A percentile compares a stretch with the other conserved stretches of the same genome.
Evolutionary conservation across 192 early-diverging fungal species (phyloP).

Genomic region (Coemansia sp.): DNA sequence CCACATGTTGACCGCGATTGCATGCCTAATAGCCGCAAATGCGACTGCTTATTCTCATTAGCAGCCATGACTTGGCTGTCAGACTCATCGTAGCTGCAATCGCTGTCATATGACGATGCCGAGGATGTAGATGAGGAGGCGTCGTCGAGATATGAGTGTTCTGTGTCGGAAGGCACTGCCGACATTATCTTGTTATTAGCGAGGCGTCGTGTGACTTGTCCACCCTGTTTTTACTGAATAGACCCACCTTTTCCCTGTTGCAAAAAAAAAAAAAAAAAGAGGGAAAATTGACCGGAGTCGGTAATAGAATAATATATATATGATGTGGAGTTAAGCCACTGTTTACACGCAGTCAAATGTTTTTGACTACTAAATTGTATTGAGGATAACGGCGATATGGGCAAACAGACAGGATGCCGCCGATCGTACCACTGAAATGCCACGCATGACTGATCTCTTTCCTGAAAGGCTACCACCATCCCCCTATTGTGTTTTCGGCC

Average conservation of each 20-base stretch:
- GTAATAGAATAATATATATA: neutral
- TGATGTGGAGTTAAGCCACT: neutral
- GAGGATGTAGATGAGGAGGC: neutral
- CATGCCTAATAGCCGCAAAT: conserved; percentile 29
- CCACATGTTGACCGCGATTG: conserved; percentile 36
- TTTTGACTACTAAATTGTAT: neutral
- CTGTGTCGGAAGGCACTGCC: conserved; percentile 1
- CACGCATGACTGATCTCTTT: neutral
- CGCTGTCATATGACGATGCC: neutral
- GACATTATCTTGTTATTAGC: neutral
- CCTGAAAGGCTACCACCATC: neutral
- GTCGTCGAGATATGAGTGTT: conserved; percentile 1
- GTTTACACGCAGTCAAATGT: neutral
- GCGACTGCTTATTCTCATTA: conserved; percentile 5
- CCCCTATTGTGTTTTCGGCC: neutral
- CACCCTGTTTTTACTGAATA: no score
- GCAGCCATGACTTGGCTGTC: neutral
- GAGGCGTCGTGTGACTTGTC: neutral
- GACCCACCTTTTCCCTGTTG: no score
- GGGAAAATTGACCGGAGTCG: neutral
- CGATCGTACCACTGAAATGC: neutral
- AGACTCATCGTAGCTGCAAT: neutral
- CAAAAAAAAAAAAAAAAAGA: neutral
- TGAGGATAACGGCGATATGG: neutral
- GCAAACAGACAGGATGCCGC: neutral